Base-by-base conservation (phyloP, 257 asterid genomes). In the Salvia rosmarinus region DNA sequence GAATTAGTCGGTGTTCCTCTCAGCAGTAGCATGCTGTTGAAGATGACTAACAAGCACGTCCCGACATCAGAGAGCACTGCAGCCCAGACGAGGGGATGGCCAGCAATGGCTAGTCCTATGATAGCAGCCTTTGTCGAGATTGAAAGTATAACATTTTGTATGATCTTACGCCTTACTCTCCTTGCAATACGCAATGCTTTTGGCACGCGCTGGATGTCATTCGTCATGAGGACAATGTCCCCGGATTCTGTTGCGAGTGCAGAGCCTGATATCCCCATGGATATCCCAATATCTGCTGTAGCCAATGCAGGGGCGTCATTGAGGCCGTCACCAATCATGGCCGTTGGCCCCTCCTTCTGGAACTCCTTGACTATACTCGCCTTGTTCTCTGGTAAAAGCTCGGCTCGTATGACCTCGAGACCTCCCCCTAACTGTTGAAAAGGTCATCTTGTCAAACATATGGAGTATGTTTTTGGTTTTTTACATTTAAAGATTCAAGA, bases 241-340 rank as follows among this genome's bases (percentile, higher is more conserved):
- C 97, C 97, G 0, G 97, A 82, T 54, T 90, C 98, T 1, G 88
- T 84, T 10, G 97, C 97, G 0, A 92, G 90, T 0, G 95, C 89
- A 0, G 98, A 92, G 37, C 98, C 98, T 0, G 95, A 86, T 19
- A 92, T 81, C 0, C 98, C 98, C 98, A 92, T 92, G 1, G 98
- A 88, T 64, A 92, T 88, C 10, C 98, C 98, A 2, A 92, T 75
- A 34, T 90, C 85, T 2, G 98, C 95, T 0, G 91, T 85, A 30
- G 96, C 89, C 47, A 92, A 75, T 8, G 98, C 98, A 5, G 89
- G 93, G 28, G 98, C 97, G 64, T 92, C 97, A 20, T 92, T 92
- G 5, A 92, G 74, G 2, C 98, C 97, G 30, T 92, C 98, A 0
- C 98, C 97, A 3, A 87, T 80, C 98, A 92, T 92, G 3, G 95